Percentiles rank a stretch among this genome's conserved stretches.
phyloP scores from a whole-genome alignment of 805 yeast genomes.

The Sporopachydermia quercuum region DNA sequence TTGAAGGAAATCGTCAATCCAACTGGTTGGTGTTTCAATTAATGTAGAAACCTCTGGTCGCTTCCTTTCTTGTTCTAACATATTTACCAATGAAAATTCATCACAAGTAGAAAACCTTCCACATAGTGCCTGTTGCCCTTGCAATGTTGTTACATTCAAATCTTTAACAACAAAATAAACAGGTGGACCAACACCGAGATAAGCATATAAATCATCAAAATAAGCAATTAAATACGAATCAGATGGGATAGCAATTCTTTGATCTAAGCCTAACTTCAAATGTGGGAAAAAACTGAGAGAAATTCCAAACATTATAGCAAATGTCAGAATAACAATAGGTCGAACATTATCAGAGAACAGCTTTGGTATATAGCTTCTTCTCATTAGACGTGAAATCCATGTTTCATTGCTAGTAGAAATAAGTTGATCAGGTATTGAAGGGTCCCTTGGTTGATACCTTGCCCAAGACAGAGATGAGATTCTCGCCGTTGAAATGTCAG shows the following conservation, averaged over 20 bases:
- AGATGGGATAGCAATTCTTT: slow-evolving; percentile 71
- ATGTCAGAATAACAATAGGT: slow-evolving; percentile 34
- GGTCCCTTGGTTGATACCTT: slow-evolving; percentile 2
- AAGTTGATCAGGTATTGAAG: slow-evolving; percentile 1
- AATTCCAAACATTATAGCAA: slow-evolving; percentile 48
- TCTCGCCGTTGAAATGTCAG: slow-evolving; percentile 2
- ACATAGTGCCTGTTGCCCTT: slow-evolving; percentile 61
- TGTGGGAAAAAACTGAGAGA: slow-evolving; percentile 58
- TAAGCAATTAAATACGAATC: slow-evolving; percentile 73
- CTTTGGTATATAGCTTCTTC: slow-evolving; percentile 41
- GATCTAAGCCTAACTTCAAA: slow-evolving; percentile 73
- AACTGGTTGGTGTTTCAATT: slow-evolving; percentile 72
- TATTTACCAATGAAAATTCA: slow-evolving; percentile 61
- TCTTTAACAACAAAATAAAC: slow-evolving; percentile 69
- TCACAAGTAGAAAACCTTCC: slow-evolving; percentile 81
- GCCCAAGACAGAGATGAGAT: neutral
- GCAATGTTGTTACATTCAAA: slow-evolving; percentile 43
- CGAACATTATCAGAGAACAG: slow-evolving; percentile 34
- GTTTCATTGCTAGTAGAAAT: slow-evolving; percentile 12
- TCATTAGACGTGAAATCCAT: slow-evolving; percentile 27
- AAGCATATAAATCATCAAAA: slow-evolving; percentile 58
- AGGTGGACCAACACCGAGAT: slow-evolving; percentile 84
- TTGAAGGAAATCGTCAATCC: slow-evolving; percentile 83
- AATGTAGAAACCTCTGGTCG: slow-evolving; percentile 50
- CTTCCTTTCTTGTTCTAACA: slow-evolving; percentile 72